A percentile compares a stretch with the other conserved stretches of the same genome.
Conservation (phyloP, 73 alveolate genomes). For the Stentor roeselii region DNA sequence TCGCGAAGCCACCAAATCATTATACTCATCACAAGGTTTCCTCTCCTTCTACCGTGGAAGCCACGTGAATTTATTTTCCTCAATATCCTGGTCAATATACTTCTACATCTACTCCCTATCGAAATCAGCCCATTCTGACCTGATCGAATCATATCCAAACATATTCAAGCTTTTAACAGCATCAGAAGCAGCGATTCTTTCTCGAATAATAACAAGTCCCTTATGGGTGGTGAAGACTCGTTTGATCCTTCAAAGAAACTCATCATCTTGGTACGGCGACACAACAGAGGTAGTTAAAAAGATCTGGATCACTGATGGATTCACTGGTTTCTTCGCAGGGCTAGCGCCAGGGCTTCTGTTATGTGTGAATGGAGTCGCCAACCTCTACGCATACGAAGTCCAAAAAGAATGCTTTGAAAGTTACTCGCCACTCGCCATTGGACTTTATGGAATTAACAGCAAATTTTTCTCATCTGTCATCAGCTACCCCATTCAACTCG, state of each 20-base stretch:
- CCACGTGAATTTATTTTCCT: slow-evolving; percentile 1
- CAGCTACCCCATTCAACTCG: slow-evolving; percentile 7
- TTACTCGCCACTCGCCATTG: background rate
- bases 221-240: slow-evolving; percentile 28
- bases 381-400: background rate
- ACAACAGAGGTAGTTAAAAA: slow-evolving; percentile 21
- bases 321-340: slow-evolving; percentile 10
- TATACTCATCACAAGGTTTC: slow-evolving; percentile 3
- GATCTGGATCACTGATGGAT: slow-evolving; percentile 10
- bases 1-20: background rate
- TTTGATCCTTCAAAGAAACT: background rate
- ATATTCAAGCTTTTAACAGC: background rate
- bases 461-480: slow-evolving; percentile 7
- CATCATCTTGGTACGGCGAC: slow-evolving; percentile 4
- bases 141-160: background rate
- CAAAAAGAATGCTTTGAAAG: background rate
- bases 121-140: background rate
- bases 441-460: background rate
- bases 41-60: slow-evolving; percentile 18
- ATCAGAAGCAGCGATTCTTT: slow-evolving; percentile 26
- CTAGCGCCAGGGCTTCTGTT: slow-evolving; percentile 20
- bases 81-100: slow-evolving; percentile 2
- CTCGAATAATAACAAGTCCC: slow-evolving; percentile 15
- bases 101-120: slow-evolving; percentile 14
- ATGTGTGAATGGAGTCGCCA: slow-evolving; percentile 10